These are phyloP conservation scores for Sarcomyxa edulis DNA, from an alignment of 768 basidiomycete species.

Conservation along the genomic window DNA sequence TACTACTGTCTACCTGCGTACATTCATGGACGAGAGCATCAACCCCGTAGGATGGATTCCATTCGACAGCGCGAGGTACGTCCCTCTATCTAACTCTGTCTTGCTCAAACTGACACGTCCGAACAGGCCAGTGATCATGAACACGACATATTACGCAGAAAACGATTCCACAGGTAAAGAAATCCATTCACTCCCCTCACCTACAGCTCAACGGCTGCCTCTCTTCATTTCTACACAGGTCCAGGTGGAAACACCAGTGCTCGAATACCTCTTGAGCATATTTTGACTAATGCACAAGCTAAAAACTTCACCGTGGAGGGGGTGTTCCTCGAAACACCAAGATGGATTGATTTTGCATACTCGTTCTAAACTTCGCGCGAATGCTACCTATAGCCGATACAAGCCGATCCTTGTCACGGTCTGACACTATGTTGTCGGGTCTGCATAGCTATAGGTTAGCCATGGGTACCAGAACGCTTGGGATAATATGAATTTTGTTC, in stretches of 20 bases:
- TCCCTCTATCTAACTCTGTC: neutral
- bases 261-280: conserved; percentile 41
- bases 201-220: neutral
- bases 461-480: too few relatives aligned
- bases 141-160: conserved; percentile 57
- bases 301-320: conserved; percentile 36
- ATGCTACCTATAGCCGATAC: too few relatives aligned
- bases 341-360: conserved; percentile 57
- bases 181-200: neutral
- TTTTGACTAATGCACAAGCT: conserved; percentile 36
- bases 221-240: conserved; percentile 26
- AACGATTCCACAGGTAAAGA: conserved; percentile 43
- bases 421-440: too few relatives aligned
- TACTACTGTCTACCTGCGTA: conserved; percentile 45
- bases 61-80: conserved; percentile 36
- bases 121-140: conserved; percentile 38
- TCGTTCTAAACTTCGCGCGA: too few relatives aligned
- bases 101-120: neutral
- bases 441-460: too few relatives aligned
- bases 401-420: too few relatives aligned
- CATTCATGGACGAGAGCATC: conserved; percentile 56
- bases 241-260: conserved; percentile 44
- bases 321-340: conserved; percentile 45
- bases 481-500: too few relatives aligned
- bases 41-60: conserved; percentile 45